phyloP scores from a whole-genome alignment of 805 yeast genomes.

The Kluyveromyces wickerhamii region DNA sequence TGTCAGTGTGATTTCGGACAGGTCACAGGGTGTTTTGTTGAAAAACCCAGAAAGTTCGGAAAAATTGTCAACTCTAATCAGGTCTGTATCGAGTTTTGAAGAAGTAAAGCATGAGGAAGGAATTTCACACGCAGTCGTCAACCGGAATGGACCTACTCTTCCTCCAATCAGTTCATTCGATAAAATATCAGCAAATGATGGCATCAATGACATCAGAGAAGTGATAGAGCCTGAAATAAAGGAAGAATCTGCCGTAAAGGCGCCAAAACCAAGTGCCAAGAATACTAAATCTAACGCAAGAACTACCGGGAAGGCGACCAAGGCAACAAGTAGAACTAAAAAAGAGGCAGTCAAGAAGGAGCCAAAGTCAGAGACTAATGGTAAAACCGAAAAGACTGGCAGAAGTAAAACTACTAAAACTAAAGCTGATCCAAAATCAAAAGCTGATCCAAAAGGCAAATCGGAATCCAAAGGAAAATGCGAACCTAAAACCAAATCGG shows the following conservation, averaged over 20 bases:
- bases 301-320: background rate
- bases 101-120: too few species aligned
- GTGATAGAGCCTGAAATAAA: background rate
- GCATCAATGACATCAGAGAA: background rate
- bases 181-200: too few species aligned
- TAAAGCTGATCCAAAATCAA: slow-evolving; percentile 1
- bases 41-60: background rate
- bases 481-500: background rate
- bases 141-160: too few species aligned
- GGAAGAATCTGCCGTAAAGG: background rate
- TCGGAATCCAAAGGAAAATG: background rate
- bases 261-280: background rate
- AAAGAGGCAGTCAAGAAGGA: slow-evolving; percentile 9
- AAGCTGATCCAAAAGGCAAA: slow-evolving; percentile 1
- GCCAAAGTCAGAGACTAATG: slow-evolving; percentile 4
- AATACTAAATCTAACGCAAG: slow-evolving; percentile 1
- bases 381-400: slow-evolving; percentile 1
- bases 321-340: slow-evolving; percentile 1
- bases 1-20: slow-evolving; percentile 8
- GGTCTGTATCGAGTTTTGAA: background rate
- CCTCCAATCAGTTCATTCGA: too few species aligned
- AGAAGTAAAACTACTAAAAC: slow-evolving; percentile 5
- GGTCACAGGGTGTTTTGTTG: slow-evolving; percentile 7
- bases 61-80: background rate
- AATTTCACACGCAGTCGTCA: too few species aligned